phyloP scores from a whole-genome alignment of 805 yeast genomes.

The Ogataea methylovora region DNA sequence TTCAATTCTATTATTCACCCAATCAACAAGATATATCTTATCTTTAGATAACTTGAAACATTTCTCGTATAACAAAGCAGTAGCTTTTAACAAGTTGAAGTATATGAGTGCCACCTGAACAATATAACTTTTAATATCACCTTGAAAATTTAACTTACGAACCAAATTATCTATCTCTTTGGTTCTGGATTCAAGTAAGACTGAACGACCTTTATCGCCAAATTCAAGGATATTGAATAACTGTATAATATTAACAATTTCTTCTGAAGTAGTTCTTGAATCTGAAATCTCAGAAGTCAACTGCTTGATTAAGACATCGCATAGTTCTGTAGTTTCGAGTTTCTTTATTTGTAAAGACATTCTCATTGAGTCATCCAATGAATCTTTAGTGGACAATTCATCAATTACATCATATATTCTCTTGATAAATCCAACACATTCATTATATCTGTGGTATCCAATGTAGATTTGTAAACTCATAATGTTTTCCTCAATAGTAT shows the following conservation, averaged over 20 bases:
- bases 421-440: conserved; percentile 29
- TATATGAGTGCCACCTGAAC: conserved; percentile 56
- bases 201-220: conserved; percentile 39
- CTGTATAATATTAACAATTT: conserved; percentile 16
- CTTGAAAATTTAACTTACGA: conserved; percentile 44
- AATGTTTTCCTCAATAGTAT: conserved; percentile 35
- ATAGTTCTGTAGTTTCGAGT: conserved; percentile 18
- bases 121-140: conserved; percentile 46
- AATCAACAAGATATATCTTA: conserved; percentile 46
- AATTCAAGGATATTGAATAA: conserved; percentile 31
- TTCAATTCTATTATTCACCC: conserved; percentile 64
- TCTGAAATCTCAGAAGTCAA: conserved; percentile 16
- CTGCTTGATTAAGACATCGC: conserved; percentile 11
- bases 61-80: conserved; percentile 45
- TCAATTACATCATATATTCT: conserved; percentile 16
- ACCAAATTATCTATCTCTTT: conserved; percentile 39
- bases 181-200: conserved; percentile 41
- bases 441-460: conserved; percentile 38
- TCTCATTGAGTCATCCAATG: conserved; percentile 10
- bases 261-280: conserved; percentile 10
- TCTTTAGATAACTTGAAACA: conserved; percentile 31
- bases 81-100: conserved; percentile 51
- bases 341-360: conserved; percentile 7
- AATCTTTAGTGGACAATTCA: not conserved
- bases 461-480: conserved; percentile 44